Percentiles rank a stretch among this genome's conserved stretches.
phyloP scores from a whole-genome alignment of 1,284 basidiomycete genomes.

The Ustilago nuda region DNA sequence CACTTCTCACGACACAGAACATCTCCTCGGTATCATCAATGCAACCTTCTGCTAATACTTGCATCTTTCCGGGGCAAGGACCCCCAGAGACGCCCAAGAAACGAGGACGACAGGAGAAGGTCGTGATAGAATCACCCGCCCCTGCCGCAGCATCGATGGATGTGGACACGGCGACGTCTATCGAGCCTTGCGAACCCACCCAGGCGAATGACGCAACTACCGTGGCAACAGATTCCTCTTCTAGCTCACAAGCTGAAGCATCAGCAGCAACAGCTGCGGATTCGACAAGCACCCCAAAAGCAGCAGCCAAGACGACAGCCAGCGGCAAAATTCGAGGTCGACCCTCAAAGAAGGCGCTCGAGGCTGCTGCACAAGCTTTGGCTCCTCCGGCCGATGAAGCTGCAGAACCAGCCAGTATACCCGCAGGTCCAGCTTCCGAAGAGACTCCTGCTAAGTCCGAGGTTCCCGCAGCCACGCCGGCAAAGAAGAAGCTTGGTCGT shows the following conservation, averaged over 20 bases:
- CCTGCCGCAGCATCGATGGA: neutral
- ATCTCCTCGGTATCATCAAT: neutral
- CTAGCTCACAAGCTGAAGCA: neutral
- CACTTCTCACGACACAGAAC: neutral
- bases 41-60: constrained; percentile 1
- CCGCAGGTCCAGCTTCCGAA: constrained; percentile 2
- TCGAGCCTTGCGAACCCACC: neutral
- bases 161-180: neutral
- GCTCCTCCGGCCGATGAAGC: neutral
- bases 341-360: constrained; percentile 15
- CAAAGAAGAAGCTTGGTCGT: constrained; percentile 1
- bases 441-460: neutral
- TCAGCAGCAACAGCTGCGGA: neutral
- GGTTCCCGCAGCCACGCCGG: neutral
- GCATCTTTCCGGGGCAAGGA: neutral
- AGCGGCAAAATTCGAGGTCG: constrained; percentile 15
- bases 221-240: neutral
- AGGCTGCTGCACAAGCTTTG: neutral
- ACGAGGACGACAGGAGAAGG: constrained; percentile 8
- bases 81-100: constrained; percentile 12
- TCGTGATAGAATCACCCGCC: neutral
- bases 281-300: neutral
- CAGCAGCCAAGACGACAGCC: neutral
- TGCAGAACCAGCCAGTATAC: neutral
- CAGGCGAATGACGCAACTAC: neutral